A percentile compares a stretch with the other conserved stretches of the same genome.
Conservation (phyloP, 2,329 filamentous ascomycete genomes). For the Paramyrothecium sp. region DNA sequence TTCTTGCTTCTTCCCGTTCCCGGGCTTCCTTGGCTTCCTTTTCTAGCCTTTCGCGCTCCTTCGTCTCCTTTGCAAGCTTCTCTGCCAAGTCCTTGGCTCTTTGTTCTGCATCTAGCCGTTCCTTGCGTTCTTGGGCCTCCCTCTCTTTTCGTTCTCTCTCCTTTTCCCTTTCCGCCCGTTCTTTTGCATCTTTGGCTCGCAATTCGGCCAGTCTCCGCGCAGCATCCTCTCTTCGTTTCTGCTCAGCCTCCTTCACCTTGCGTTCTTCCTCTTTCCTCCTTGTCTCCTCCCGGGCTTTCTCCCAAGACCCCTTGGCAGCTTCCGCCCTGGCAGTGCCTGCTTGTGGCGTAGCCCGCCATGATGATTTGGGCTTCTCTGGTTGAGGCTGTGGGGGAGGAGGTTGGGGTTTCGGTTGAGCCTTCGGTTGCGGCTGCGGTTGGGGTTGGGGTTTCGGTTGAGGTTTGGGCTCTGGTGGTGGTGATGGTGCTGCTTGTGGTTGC, state of each 20-base stretch:
- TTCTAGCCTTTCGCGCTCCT: constrained; percentile 40
- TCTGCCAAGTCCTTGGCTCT: constrained; percentile 27
- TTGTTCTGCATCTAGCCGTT: constrained; percentile 23
- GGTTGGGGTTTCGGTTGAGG: constrained; percentile 17
- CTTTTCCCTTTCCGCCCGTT: constrained; percentile 40
- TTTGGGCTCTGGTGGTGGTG: constrained; percentile 18
- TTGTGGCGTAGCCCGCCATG: neutral
- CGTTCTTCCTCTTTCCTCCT: constrained; percentile 63
- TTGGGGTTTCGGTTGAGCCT: constrained; percentile 22
- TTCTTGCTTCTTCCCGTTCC: constrained; percentile 23
- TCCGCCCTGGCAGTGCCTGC: neutral
- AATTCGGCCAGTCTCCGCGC: constrained; percentile 51
- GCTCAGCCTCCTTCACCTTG: constrained; percentile 58
- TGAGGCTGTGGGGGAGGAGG: constrained; percentile 7
- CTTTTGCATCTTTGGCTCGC: constrained; percentile 54
- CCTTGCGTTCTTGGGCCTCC: constrained; percentile 25
- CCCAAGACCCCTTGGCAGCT: constrained; percentile 53
- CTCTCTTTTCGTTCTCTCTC: constrained; percentile 33
- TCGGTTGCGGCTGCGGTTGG: constrained; percentile 17
- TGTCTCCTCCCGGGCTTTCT: constrained; percentile 68
- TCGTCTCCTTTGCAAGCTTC: constrained; percentile 36
- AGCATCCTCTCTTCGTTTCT: constrained; percentile 57
- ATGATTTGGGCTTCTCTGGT: constrained; percentile 2
- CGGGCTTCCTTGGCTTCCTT: constrained; percentile 38
- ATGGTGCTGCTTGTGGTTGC: constrained; percentile 13